Evolutionary conservation across 2,329 filamentous ascomycete genomes (phyloP).

Genomic region (Myriosclerotinia duriaeana): DNA sequence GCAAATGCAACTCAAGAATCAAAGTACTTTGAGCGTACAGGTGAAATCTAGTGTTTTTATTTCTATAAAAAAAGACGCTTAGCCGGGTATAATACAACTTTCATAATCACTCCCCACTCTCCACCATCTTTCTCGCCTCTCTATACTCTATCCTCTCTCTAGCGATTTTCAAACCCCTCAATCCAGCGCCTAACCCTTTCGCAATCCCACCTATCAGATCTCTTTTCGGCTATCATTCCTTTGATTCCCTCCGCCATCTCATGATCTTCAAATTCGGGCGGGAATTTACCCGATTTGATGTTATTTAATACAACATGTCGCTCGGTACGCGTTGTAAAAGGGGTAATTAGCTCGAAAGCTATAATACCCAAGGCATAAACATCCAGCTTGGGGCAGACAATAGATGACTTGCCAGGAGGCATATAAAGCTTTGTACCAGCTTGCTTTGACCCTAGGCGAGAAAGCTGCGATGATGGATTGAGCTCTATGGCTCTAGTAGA

Average conservation of each 20-base stretch:
- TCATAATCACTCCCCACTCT: background rate
- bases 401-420: constrained; percentile 40
- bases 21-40: background rate
- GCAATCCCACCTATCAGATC: constrained; percentile 31
- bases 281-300: constrained; percentile 37
- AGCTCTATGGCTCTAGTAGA: constrained; percentile 7
- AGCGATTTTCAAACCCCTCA: background rate
- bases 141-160: background rate
- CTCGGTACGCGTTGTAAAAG: constrained; percentile 52
- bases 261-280: constrained; percentile 33
- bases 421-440: constrained; percentile 64
- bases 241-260: constrained; percentile 34
- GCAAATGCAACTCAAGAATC: background rate
- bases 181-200: constrained; percentile 32
- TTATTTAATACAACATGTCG: constrained; percentile 46
- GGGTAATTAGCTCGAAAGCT: constrained; percentile 59
- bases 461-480: constrained; percentile 18
- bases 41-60: background rate
- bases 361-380: constrained; percentile 63
- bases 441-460: constrained; percentile 36
- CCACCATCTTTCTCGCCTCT: background rate
- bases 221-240: constrained; percentile 29
- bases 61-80: background rate
- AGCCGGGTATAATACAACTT: background rate
- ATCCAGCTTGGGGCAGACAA: constrained; percentile 54